A percentile compares a stretch with the other conserved stretches of the same genome.
phyloP scores from a whole-genome alignment of 139 green algal species.

The Tetradesmus lagerheimii region DNA sequence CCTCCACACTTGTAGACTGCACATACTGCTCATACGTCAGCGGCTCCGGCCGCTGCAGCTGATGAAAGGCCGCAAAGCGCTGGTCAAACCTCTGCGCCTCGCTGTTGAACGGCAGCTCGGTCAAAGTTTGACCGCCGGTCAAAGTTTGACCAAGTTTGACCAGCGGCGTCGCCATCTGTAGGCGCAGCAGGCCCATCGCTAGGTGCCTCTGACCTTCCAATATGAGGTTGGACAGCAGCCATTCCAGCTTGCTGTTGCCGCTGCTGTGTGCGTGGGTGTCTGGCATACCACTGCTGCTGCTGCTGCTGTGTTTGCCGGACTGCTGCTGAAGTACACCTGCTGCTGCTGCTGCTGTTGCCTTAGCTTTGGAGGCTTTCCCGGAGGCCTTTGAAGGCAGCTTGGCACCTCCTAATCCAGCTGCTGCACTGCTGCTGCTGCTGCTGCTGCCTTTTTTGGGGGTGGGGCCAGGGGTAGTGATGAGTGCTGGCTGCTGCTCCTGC shows the following conservation, averaged over 20 bases:
- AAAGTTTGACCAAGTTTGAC: too few species aligned
- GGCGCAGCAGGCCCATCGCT: conserved; percentile 60
- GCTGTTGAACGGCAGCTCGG: conserved; percentile 66
- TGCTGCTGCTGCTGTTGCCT: not conserved
- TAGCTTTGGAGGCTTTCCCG: not conserved
- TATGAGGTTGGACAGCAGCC: not conserved
- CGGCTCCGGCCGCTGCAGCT: conserved; percentile 56
- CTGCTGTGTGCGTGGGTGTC: not conserved
- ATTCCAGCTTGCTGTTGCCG: not conserved
- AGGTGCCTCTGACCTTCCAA: conserved; percentile 34
- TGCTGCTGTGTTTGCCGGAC: not conserved
- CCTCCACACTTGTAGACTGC: not conserved
- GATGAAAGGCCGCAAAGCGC: conserved; percentile 73
- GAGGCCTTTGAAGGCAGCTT: not conserved
- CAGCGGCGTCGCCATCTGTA: conserved; percentile 54
- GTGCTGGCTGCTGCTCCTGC: not conserved
- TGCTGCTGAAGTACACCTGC: conserved; percentile 5
- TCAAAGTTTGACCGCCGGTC: too few species aligned
- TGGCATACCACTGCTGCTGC: conserved; percentile 12
- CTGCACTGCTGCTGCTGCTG: not conserved
- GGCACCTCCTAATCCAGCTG: not conserved
- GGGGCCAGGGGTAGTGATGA: not conserved
- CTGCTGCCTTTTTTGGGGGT: not conserved
- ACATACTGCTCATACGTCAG: conserved; percentile 61
- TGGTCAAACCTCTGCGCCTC: conserved; percentile 75